Percentiles rank a stretch among this genome's conserved stretches.
Conservation (phyloP, 352 stramenopile species). For the Aphanomyces astaci region DNA sequence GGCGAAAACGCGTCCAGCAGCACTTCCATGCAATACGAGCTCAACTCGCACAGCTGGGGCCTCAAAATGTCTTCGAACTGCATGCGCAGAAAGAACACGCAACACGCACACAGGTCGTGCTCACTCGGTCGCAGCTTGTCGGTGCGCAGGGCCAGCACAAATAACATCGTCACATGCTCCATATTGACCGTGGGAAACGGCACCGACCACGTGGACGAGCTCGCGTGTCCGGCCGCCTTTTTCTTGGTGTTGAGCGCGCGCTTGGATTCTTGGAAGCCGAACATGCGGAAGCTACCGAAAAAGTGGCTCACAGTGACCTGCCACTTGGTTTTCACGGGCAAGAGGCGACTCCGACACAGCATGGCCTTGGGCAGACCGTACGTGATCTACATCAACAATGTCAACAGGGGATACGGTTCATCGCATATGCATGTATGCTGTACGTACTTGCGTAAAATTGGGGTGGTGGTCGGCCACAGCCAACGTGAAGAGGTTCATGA, state of each 20-base stretch:
- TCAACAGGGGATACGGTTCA: not conserved
- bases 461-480: constrained; percentile 27
- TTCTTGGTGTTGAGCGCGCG: constrained; percentile 73
- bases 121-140: constrained; percentile 53
- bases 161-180: constrained; percentile 65
- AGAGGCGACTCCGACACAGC: constrained; percentile 40
- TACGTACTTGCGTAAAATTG: not conserved
- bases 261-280: constrained; percentile 77
- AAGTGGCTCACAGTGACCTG: constrained; percentile 66
- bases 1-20: constrained; percentile 63
- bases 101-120: constrained; percentile 78
- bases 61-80: constrained; percentile 73
- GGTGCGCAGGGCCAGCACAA: constrained; percentile 61
- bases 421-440: too few relatives aligned
- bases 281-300: constrained; percentile 61
- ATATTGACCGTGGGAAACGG: constrained; percentile 75
- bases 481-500: constrained; percentile 62
- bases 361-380: constrained; percentile 40
- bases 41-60: constrained; percentile 64
- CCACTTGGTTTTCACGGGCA: constrained; percentile 56
- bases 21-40: constrained; percentile 71
- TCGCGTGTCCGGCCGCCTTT: constrained; percentile 44
- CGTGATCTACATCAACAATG: constrained; percentile 14
- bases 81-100: constrained; percentile 81
- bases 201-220: constrained; percentile 24